Evolutionary conservation across 192 early-diverging fungal species (phyloP).

Genomic region (Coemansia nantahalensis): DNA sequence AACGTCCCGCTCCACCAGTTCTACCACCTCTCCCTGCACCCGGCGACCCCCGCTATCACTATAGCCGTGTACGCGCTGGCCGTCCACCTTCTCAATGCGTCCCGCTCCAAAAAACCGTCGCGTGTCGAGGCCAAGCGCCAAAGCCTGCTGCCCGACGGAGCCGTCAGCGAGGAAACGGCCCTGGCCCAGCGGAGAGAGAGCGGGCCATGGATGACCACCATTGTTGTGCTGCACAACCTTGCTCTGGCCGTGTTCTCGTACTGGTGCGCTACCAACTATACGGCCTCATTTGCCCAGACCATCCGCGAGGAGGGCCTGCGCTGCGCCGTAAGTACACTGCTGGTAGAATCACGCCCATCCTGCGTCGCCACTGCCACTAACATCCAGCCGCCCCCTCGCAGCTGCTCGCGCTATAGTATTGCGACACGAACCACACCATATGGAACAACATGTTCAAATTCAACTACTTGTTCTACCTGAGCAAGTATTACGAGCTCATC

Average conservation of each 20-base stretch:
- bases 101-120: slow-evolving; percentile 28
- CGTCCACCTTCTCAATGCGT: slow-evolving; percentile 37
- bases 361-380: not conserved
- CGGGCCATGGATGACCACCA: slow-evolving; percentile 66
- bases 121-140: slow-evolving; percentile 42
- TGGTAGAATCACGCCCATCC: not conserved
- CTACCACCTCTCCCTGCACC: slow-evolving; percentile 68
- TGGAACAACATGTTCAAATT: slow-evolving; percentile 79
- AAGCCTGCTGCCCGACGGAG: slow-evolving; percentile 16
- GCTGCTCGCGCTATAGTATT: slow-evolving; percentile 38
- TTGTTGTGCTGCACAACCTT: slow-evolving; percentile 80
- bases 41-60: slow-evolving; percentile 63
- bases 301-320: slow-evolving; percentile 56
- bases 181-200: slow-evolving; percentile 18
- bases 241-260: slow-evolving; percentile 69
- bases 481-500: slow-evolving; percentile 86
- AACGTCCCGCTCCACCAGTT: slow-evolving; percentile 71
- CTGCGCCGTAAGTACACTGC: slow-evolving; percentile 59
- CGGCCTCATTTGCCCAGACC: slow-evolving; percentile 57
- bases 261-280: slow-evolving; percentile 70
- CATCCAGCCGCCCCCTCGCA: not conserved
- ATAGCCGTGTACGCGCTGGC: slow-evolving; percentile 58
- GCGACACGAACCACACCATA: slow-evolving; percentile 64
- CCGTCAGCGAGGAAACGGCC: slow-evolving; percentile 1
- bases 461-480: slow-evolving; percentile 85